Conservation (phyloP, 305 asterid species). For the Ajuga reptans region DNA sequence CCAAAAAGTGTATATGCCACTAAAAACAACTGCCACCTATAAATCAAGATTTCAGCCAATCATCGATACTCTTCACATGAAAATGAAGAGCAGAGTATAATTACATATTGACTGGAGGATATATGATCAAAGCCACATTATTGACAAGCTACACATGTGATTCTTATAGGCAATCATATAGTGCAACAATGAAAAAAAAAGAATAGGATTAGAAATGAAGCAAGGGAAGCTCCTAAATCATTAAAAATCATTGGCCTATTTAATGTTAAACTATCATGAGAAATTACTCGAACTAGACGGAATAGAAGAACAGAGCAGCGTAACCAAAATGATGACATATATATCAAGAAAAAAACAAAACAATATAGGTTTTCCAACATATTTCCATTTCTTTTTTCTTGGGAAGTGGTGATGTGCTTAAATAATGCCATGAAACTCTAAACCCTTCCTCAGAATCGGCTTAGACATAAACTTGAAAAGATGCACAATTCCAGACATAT, state of each 20-base stretch:
- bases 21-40: not conserved
- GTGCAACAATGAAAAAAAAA: not conserved
- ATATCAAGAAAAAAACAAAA: too few species aligned
- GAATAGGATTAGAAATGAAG: not conserved
- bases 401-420: too few species aligned
- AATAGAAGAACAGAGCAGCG: not conserved
- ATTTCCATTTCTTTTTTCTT: too few species aligned
- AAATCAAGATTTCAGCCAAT: not conserved
- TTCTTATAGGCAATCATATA: not conserved
- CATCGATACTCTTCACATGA: not conserved
- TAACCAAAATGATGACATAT: too few species aligned
- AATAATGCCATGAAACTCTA: too few species aligned
- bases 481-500: too few species aligned
- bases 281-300: constrained; percentile 5
- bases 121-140: not conserved
- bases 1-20: not conserved
- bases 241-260: not conserved
- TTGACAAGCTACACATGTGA: constrained; percentile 10
- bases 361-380: too few species aligned
- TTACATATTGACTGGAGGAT: not conserved
- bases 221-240: not conserved
- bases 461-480: too few species aligned
- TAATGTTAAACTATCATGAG: not conserved
- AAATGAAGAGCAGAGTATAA: not conserved
- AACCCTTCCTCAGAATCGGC: too few species aligned